phyloP scores from a whole-genome alignment of 768 basidiomycete genomes.

The Paxillus ammoniavirescens region DNA sequence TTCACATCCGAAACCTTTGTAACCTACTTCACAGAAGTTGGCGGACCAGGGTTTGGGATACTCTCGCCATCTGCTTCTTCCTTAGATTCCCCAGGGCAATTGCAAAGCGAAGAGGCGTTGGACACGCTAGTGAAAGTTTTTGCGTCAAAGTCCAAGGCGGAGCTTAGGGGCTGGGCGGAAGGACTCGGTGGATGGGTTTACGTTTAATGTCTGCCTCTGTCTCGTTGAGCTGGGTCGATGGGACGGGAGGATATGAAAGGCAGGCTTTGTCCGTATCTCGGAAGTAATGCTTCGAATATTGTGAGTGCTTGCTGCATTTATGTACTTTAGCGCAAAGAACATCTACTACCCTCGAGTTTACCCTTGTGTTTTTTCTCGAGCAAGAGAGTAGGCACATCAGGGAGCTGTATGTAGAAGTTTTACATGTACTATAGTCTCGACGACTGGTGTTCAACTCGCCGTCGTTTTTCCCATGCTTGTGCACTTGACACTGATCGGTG shows the following conservation, averaged over 20 bases:
- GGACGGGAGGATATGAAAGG: background rate
- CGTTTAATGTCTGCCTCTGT: conserved; percentile 20
- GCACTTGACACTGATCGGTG: too few relatives aligned
- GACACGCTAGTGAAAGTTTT: conserved; percentile 25
- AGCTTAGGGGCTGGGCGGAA: conserved; percentile 37
- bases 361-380: too few relatives aligned
- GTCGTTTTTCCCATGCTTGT: background rate
- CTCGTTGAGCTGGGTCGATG: background rate
- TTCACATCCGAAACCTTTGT: conserved; percentile 35
- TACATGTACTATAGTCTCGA: background rate
- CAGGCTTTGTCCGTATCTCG: background rate
- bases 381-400: too few relatives aligned
- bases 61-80: conserved; percentile 50
- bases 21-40: conserved; percentile 85
- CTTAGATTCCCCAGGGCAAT: background rate
- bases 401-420: background rate
- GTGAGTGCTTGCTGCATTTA: background rate
- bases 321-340: background rate
- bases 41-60: conserved; percentile 90
- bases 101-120: background rate
- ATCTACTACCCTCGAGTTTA: background rate
- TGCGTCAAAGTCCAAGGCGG: conserved; percentile 21
- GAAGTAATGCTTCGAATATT: background rate
- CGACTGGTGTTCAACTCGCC: background rate
- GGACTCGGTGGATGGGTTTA: conserved; percentile 39